Conservation (phyloP, 2,329 filamentous ascomycete species). For the Aspergillus sp. region DNA sequence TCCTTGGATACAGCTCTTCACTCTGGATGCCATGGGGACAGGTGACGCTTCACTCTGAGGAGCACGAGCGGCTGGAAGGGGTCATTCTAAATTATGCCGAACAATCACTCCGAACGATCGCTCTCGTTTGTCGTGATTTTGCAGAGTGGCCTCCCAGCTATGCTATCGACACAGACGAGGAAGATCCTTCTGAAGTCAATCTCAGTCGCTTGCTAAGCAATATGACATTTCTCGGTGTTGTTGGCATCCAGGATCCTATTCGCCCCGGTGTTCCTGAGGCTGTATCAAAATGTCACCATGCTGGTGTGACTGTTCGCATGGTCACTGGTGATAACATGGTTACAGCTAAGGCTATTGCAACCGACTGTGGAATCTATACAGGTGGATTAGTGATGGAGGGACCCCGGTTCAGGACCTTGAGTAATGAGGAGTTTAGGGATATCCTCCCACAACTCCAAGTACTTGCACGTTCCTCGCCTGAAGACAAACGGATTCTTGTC, state of each 20-base stretch:
- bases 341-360: slow-evolving; percentile 72
- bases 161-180: slow-evolving; percentile 53
- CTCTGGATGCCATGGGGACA: slow-evolving; percentile 24
- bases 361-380: slow-evolving; percentile 68
- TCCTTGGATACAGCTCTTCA: slow-evolving; percentile 29
- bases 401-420: slow-evolving; percentile 65
- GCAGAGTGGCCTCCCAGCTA: slow-evolving; percentile 65
- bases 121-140: slow-evolving; percentile 72
- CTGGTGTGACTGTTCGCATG: slow-evolving; percentile 70
- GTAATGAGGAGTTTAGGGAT: slow-evolving; percentile 60
- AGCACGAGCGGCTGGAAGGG: slow-evolving; percentile 4
- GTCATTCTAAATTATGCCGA: slow-evolving; percentile 38
- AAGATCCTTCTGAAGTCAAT: slow-evolving; percentile 65
- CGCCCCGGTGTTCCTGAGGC: slow-evolving; percentile 59
- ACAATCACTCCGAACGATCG: slow-evolving; percentile 73
- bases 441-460: slow-evolving; percentile 63
- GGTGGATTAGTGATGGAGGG: slow-evolving; percentile 68
- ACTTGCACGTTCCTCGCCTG: slow-evolving; percentile 65
- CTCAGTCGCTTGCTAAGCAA: slow-evolving; percentile 70
- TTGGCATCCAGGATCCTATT: slow-evolving; percentile 74
- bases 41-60: neutral
- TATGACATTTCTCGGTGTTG: slow-evolving; percentile 71
- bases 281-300: slow-evolving; percentile 49
- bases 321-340: slow-evolving; percentile 70
- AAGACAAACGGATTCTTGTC: slow-evolving; percentile 67